Evolutionary conservation across 768 basidiomycete genomes (phyloP), one percentile per base, ranked within the genome.

Genomic region (Mycena maculata): DNA sequence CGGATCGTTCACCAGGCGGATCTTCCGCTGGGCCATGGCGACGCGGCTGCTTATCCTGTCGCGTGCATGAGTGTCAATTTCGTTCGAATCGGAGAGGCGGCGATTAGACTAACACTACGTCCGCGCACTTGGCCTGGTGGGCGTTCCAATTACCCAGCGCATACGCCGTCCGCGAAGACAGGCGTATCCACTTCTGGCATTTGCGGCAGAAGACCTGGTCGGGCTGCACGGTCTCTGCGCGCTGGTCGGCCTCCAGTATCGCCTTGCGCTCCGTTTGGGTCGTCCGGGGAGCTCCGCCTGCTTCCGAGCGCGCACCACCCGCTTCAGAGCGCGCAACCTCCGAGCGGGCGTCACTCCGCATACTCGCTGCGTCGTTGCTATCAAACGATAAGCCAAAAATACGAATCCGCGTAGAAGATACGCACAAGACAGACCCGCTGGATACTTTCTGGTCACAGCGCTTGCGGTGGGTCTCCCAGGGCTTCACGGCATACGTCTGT

Each of bases 111-210:
- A 76, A 87, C 85, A 79, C 72, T 5, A 76, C 76, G 62, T 81
- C 81, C 31, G 76, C 74, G 73, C 91, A 91, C 20, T 77, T 78
- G 30, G 73, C 71, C 61, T 82, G 80, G 71, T 92, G 92, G 10
- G 55, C 54, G 15, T 79, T 80, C 92, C 92, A 93, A 66, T 88
- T 86, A 38, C 64, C 44, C 47, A 84, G 63, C 30, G 74, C 71
- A 74, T 90, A 92, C 2, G 77, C 71, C 9, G 73, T 71, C 1
- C 74, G 71, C 28, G 70, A 81, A 23, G 85, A 80, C 28, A 92
- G 79, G 52, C 78, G 82, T 62, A 93, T 82, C 90, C 90, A 92
- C 65, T 83, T 87, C 59, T 86, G 77, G 74, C 92, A 93, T 39
- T 80, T 81, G 68, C 83, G 84, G 74, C 92, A 93, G 54, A 85